Evolutionary conservation across 1,284 basidiomycete genomes (phyloP), one percentile per base, ranked within the genome.

Genomic region (Puccinia horiana): DNA sequence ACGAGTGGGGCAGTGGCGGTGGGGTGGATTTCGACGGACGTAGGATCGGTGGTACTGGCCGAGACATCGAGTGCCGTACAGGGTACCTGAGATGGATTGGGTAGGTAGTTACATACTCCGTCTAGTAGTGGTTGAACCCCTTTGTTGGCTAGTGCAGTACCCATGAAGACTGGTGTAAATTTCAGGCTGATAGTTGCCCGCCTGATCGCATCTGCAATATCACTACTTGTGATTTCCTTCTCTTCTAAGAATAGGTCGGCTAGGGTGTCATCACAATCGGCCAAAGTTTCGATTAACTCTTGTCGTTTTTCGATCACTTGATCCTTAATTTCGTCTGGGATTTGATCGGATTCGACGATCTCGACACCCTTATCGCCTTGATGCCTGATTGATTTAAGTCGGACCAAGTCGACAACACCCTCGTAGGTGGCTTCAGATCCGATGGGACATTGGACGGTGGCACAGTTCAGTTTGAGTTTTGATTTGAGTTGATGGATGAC

Each of bases 81-180:
- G 49, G 91, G 89, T 14, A 92, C 89, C 87, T 99, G 94, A 1
- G 92, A 89, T 0, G 97, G 97, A 83, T 93, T 93, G 29, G 97
- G 95, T 12, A 99, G 90, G 88, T 98, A 99, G n/a, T 92, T 90
- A 86, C 95, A 96, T 47, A 98, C 92, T 84, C 96, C 97, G 86
- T 99, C 96, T 29, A 99, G 90, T 84, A 99, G 90, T 23, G 95
- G 91, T 87, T 99, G 97, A 3, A 99, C 94, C 81, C 92, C 95
- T 32, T 95, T 97, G 88, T 99, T 99, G 89, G 98, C 98, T 87
- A 99, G 93, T 0, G 97, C 97, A 9, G 95, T 97, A 58, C 97
- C 97, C 83, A 99, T 89, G 88, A 98, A 98, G 82, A 99, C 97
- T 0, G 97, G 97, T 0, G 94, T 94, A 88, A 99, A 99, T 85